Base-by-base conservation (phyloP, 768 basidiomycete genomes). In the Strobilomyces dryophilus region DNA sequence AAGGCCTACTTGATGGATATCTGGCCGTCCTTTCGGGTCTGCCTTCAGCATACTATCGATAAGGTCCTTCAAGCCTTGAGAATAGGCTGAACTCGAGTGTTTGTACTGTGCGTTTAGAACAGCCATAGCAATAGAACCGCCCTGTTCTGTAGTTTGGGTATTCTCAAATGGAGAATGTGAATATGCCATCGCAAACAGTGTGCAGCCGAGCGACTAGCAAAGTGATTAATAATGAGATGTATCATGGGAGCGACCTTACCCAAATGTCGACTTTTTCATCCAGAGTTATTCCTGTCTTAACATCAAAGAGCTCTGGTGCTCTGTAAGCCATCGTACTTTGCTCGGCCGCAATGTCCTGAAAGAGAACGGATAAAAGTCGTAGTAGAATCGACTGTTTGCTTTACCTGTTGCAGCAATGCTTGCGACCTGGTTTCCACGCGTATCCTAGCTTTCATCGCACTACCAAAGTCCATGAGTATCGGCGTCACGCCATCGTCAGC, bases 311-410 rank as follows among this genome's bases (percentile, higher is more conserved):
- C 65, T 99, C 97, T 0, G 97, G 97, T 2, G 97, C 95, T 18
- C 97, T 85, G 63, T 95, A 99, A 0, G 97, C 91, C 97, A 99
- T 98, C 12, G 94, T 93, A 59, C 93, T 95, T 69, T 95, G 95
- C 70, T 99, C 97, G 17, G 92, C 93, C 3, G 97, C 97, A 57
- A 95, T 84, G 67, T 99, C 97, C 82, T 90, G 53, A 18, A 54
- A 26, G 29, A 42, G n/a, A 10, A 24, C n/a, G 11, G 27, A 50
- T 49, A 48, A 55, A 47, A 49, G 21, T 29, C 11, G 24, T 12
- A 34, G 20, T 21, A 51, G 3, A 60, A 35, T 15, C 29, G 34
- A n/a, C 29, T 41, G 29, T 34, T 26, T 31, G 29, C n/a, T 72
- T 47, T 52, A 88, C 89, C 76, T 98, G 97, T 60, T 98, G 93